Base-by-base conservation (phyloP, 225 moss, liverwort and hornwort genomes). In the Bryoerythrophyllum caledonicum region DNA sequence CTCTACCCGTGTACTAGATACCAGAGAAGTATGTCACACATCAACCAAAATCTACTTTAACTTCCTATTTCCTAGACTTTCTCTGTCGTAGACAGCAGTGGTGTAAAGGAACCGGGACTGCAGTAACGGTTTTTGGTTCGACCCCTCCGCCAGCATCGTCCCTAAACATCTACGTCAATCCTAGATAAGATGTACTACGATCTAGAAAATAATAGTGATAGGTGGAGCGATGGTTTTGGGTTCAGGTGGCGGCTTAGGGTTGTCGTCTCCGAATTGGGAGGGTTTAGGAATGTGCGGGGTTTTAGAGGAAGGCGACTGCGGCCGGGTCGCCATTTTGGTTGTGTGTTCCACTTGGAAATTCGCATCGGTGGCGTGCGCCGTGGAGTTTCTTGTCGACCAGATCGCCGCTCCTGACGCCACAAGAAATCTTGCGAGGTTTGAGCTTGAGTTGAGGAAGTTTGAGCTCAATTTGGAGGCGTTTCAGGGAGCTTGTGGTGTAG, bases 251-350 rank as follows among this genome's bases (percentile, higher is more conserved):
- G 60, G 60, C 16, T 60, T 17, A 0, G 30, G 60, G 6, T 26
- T 14, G 12, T 60, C 30, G 28, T 9, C 8, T 55, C 23, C 54
- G 54, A 23, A 20, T 10, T 8, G 21, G 27, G 34, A 56, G 76
- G 72, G 71, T 67, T 71, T 66, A 60, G 8, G 60, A 27, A 12
- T 57, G 6, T 21, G 61, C n/a, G 52, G 81, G 71, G 17, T 65
- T 73, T n/a, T 71, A 13, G 46, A 61, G 62, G 46, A 54, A 1
- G 34, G 9, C 46, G 25, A 20, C 52, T 25, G 25, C 66, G 1
- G 25, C 21, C 5, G 3, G 40, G 66, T 28, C 40, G 32, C 20
- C 59, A 67, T 53, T 53, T 60, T 8, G 63, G 46, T 48, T 38
- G 38, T 49, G 26, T 8, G 26, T 8, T 73, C 67, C 67, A 17